Conservation (phyloP, 495 filamentous ascomycete genomes). For the Hypoxylon fragiforme region DNA sequence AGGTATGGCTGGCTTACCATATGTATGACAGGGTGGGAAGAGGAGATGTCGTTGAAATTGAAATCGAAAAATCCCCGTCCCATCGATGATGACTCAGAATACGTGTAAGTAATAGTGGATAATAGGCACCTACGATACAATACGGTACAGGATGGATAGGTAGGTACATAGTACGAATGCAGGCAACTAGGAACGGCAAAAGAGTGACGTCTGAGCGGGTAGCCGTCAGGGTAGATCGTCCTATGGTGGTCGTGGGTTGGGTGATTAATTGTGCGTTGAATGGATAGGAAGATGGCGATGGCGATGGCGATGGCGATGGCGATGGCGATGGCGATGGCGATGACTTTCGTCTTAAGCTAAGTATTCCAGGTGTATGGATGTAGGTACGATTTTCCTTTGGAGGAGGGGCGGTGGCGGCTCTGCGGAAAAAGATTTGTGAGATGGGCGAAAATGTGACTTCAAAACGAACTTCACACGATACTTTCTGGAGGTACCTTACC, state of each 20-base stretch:
- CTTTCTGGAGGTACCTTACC: neutral
- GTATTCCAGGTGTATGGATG: too few relatives aligned
- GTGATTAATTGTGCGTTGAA: too few relatives aligned
- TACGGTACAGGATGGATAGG: too few relatives aligned
- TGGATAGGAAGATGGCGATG: too few relatives aligned
- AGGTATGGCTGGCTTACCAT: neutral
- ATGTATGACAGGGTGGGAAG: neutral
- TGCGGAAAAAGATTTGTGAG: slow-evolving; percentile 23
- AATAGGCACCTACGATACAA: too few relatives aligned
- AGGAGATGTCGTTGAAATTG: slow-evolving; percentile 9
- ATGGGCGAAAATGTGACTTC: slow-evolving; percentile 11
- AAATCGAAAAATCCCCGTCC: neutral
- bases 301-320: too few relatives aligned
- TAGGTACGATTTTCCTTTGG: too few relatives aligned
- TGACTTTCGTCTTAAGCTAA: too few relatives aligned
- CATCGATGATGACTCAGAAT: slow-evolving; percentile 23
- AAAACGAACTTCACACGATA: slow-evolving; percentile 10
- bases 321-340: too few relatives aligned
- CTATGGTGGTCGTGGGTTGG: slow-evolving; percentile 8
- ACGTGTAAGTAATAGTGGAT: too few relatives aligned
- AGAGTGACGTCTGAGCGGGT: slow-evolving; percentile 15
- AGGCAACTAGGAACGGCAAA: slow-evolving; percentile 14
- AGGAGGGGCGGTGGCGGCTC: slow-evolving; percentile 24
- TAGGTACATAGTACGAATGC: slow-evolving; percentile 4
- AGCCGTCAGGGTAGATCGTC: slow-evolving; percentile 29